Percentiles rank a stretch among this genome's conserved stretches.
Evolutionary conservation across 2,329 filamentous ascomycete genomes (phyloP).

Genomic region (Beauveria sp.): DNA sequence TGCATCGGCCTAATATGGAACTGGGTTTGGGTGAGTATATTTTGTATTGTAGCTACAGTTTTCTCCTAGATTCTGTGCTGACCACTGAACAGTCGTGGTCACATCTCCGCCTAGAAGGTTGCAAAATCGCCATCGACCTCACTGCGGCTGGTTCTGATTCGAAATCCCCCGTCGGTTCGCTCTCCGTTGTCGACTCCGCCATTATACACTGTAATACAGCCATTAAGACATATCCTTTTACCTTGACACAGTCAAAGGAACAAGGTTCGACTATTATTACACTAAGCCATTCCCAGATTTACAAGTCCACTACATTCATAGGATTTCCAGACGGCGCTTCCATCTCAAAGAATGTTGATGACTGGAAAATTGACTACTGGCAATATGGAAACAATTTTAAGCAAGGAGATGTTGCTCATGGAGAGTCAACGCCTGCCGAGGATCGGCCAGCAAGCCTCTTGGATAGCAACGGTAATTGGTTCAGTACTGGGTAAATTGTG

Average conservation of each 20-base stretch:
- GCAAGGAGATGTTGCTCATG: neutral
- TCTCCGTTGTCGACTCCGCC: neutral
- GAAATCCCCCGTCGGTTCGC: neutral
- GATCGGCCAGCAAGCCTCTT: neutral
- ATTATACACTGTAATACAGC: neutral
- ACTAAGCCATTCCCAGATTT: neutral
- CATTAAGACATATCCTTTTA: neutral
- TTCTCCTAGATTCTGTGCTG: neutral
- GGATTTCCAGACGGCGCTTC: neutral
- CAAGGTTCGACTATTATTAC: neutral
- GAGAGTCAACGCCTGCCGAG: neutral
- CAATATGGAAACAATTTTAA: neutral
- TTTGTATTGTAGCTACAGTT: neutral
- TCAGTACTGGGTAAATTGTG: neutral
- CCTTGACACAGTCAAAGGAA: neutral
- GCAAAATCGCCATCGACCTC: neutral
- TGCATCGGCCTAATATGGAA: neutral
- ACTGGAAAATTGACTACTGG: neutral
- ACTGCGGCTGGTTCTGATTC: neutral
- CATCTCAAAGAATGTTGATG: neutral
- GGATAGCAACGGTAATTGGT: neutral
- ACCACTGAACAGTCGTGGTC: neutral
- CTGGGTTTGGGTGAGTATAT: neutral
- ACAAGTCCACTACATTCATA: neutral
- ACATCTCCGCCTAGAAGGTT: neutral